Base-by-base conservation (phyloP, 192 early-diverging fungal species). In the Coemansia sp. region DNA sequence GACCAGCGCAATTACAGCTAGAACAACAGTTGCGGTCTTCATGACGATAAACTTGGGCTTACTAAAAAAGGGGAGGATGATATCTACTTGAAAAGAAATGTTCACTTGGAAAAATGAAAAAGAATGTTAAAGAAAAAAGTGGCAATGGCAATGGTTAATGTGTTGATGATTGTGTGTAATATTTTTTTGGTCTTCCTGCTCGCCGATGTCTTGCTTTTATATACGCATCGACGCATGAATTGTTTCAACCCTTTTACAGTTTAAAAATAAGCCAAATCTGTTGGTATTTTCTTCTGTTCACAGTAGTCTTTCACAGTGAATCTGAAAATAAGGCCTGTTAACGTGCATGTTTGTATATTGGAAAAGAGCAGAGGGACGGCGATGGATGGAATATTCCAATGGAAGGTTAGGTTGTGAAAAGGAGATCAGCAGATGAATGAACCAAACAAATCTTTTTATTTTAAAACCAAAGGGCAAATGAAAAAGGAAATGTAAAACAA, bases 1-100 rank as follows among this genome's bases (percentile, higher is more conserved):
- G 61, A 62, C 61, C 38, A 62, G 61, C 61, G 61, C 61, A 43
- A 62, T 39, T 2, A 45, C 17, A 32, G 8, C 38, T 11, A 62
- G 18, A 32, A 38, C 22, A 28, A 45, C 20, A 34, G 22, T 9
- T 45, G 61, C 41, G 22, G 61, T 18, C 20, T 45, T 62, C 61
- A 62, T 62, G 39, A 12, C 12, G 45, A 39, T 61, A 18, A 61
- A 14, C 32, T 12, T 36, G 17, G 36, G 22, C 22, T 28, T 28
- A 28, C 3, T 18, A 39, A 28, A 41, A 45, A 12, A 48, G 4
- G 14, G 12, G 17, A 48, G 17, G 45, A 0, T 15, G 3, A 2
- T 48, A 15, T 8, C 45, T 48, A 15, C 12, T 48, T 12, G 17
- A 48, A 48, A 12, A 12, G 17, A 1, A 9, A 6, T 6, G 1